Evolutionary conservation across 208 protist genomes (phyloP).

Genomic region (Trypanosoma mega): DNA sequence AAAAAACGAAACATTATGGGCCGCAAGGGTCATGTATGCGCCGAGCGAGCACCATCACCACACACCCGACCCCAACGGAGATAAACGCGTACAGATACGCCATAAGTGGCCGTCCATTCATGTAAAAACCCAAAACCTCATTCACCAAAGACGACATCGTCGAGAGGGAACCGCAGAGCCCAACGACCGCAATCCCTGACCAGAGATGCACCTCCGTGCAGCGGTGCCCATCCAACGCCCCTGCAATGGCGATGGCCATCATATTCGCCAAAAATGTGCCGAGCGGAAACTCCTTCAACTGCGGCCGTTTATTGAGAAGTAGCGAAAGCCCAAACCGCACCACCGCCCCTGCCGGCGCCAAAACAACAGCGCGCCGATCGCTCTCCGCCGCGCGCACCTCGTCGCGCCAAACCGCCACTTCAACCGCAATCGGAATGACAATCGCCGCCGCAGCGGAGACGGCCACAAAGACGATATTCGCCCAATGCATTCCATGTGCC

Average conservation of each 20-base stretch:
- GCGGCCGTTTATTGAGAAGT: conserved; percentile 40
- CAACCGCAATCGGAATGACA: conserved; percentile 34
- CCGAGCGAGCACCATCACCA: conserved; percentile 38
- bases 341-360: conserved; percentile 46
- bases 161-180: conserved; percentile 49
- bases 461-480: conserved; percentile 28
- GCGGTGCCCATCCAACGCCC: conserved; percentile 32
- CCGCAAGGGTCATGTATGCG: too few species aligned
- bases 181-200: conserved; percentile 28
- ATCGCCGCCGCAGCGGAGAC: conserved; percentile 32
- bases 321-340: conserved; percentile 39
- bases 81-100: conserved; percentile 42
- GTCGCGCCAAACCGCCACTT: conserved; percentile 33
- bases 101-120: conserved; percentile 6
- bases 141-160: conserved; percentile 58
- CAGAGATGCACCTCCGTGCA: conserved; percentile 22
- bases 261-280: conserved; percentile 54
- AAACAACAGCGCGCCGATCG: conserved; percentile 33
- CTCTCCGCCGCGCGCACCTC: conserved; percentile 18
- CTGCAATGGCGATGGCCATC: conserved; percentile 29
- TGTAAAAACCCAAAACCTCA: conserved; percentile 37
- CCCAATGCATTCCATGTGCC: conserved; percentile 2
- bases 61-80: conserved; percentile 27
- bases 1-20: background rate
- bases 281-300: conserved; percentile 35